A percentile compares a stretch with the other conserved stretches of the same genome.
Conservation (phyloP, 2,329 filamentous ascomycete genomes). For the Aspergillus calidoustus region DNA sequence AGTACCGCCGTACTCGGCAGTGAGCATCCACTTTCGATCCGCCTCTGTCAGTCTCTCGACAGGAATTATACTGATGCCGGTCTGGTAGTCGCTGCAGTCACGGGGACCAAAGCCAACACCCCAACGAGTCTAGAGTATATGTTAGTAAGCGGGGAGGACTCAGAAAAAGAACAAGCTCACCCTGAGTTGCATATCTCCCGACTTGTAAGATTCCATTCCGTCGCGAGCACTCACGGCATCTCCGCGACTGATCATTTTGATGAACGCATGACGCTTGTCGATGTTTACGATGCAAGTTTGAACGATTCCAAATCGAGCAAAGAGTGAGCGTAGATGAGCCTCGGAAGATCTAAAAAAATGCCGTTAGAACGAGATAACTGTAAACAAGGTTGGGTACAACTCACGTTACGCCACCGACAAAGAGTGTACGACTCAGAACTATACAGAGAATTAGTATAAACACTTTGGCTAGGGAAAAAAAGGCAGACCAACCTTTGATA, state of each 20-base stretch:
- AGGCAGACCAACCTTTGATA: slow-evolving; percentile 67
- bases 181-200: slow-evolving; percentile 72
- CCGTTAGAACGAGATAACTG: slow-evolving; percentile 23
- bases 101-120: slow-evolving; percentile 95
- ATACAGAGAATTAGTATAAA: slow-evolving; percentile 27
- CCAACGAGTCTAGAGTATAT: slow-evolving; percentile 76
- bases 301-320: slow-evolving; percentile 80
- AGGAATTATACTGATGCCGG: slow-evolving; percentile 89
- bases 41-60: slow-evolving; percentile 92
- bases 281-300: slow-evolving; percentile 98
- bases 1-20: slow-evolving; percentile 89
- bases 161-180: slow-evolving; percentile 51
- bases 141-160: slow-evolving; percentile 28
- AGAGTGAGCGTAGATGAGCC: slow-evolving; percentile 78
- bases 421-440: slow-evolving; percentile 91
- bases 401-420: slow-evolving; percentile 93
- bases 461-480: not conserved
- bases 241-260: slow-evolving; percentile 92
- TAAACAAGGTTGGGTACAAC: slow-evolving; percentile 39
- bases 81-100: slow-evolving; percentile 95
- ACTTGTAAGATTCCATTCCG: slow-evolving; percentile 80
- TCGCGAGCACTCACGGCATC: slow-evolving; percentile 84
- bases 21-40: slow-evolving; percentile 96
- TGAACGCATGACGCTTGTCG: slow-evolving; percentile 97
- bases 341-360: slow-evolving; percentile 67